Base-by-base conservation (phyloP, 768 basidiomycete species). In the Phaeotremella skinneri region DNA sequence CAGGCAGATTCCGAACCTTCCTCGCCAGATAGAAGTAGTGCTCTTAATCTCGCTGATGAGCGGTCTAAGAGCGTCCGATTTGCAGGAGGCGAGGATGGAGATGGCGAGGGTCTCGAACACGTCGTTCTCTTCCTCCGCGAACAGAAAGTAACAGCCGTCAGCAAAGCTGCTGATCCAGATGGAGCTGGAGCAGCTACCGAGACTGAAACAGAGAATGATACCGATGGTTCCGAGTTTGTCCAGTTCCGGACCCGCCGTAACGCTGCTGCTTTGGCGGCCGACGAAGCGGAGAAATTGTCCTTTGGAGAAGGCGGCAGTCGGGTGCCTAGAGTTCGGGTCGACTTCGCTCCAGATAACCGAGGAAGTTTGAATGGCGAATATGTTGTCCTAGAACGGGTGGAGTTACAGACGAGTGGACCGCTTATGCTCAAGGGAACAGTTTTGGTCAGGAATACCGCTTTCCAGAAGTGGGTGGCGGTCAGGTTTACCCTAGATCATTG, bases 401-500 rank as follows among this genome's bases (percentile, higher is more conserved):
- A 78, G 30, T 66, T 81, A 43, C 64, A 62, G 17, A 53, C 52
- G 41, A 66, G 59, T 13, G 79, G 79, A 45, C 77, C 73, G 7
- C 64, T 76, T 52, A 81, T 79, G 56, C 81, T 97, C 51, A 75
- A 81, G 23, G 94, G 94, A 31, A 81, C 79, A 34, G 83, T 89
- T 39, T 83, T 87, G 52, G 89, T 96, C 55, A 82, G 86, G 64
- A 97, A 98, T 74, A 70, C 96, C 43, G 84, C 90, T 9, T 98
- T 85, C 79, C 81, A 88, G 69, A 98, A 97, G 79, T 84, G 84
- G 81, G 82, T 98, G 52, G 86, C 85, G 11, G 84, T 91, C 30
- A 84, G 94, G 25, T 98, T 97, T 76, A 97, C 94, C 4, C 82
- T 94, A 69, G 94, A 98, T 76, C 81, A 81, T 62, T 98, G 94